Percentiles rank a stretch among this genome's conserved stretches.
Evolutionary conservation across 768 basidiomycete species (phyloP).

Genomic region (Lepiota venenata): DNA sequence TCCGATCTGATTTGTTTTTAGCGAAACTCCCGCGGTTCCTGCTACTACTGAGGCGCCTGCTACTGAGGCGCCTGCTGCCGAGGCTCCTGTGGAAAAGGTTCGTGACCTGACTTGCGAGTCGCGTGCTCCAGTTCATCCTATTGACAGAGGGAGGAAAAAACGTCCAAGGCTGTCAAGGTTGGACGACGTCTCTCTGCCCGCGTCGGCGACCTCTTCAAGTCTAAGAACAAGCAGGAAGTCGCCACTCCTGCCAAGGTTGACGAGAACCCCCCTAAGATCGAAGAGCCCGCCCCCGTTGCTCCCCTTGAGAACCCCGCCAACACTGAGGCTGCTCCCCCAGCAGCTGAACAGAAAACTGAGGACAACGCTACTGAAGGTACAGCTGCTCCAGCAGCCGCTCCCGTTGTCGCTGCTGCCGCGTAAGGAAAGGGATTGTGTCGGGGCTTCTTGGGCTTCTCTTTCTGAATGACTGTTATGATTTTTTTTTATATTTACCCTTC

Average conservation of each 20-base stretch:
- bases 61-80: conserved; percentile 49
- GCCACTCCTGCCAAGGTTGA: conserved; percentile 77
- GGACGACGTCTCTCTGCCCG: conserved; percentile 83
- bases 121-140: neutral
- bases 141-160: conserved; percentile 31
- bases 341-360: conserved; percentile 37
- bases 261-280: conserved; percentile 86
- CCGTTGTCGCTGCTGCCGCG: conserved; percentile 78
- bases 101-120: conserved; percentile 1
- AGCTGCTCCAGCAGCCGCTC: conserved; percentile 45
- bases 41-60: conserved; percentile 34
- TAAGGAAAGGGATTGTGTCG: conserved; percentile 35
- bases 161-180: conserved; percentile 57
- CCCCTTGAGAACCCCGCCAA: conserved; percentile 77
- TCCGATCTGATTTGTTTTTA: conserved; percentile 10
- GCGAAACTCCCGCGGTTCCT: conserved; percentile 33
- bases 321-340: conserved; percentile 37
- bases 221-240: conserved; percentile 63
- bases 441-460: conserved; percentile 2
- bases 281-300: conserved; percentile 76
- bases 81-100: conserved; percentile 68
- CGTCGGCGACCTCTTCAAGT: conserved; percentile 80
- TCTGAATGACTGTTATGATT: conserved; percentile 46
- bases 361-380: conserved; percentile 39
- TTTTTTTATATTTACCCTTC: conserved; percentile 25